phyloP scores from a whole-genome alignment of 495 filamentous ascomycete genomes.

The Talaromyces ruber region DNA sequence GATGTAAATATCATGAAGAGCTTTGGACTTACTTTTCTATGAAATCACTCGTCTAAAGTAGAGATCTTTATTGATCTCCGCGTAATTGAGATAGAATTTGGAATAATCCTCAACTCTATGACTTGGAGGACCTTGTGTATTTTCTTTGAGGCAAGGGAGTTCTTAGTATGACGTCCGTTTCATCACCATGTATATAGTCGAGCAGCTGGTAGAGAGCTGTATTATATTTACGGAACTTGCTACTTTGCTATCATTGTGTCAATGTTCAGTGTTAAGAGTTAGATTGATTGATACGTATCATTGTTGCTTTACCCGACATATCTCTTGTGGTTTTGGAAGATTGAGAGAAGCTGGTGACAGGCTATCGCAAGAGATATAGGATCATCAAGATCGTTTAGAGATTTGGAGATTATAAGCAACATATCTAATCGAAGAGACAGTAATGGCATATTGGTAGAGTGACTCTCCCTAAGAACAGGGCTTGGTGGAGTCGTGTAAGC shows the following conservation, averaged over 20 bases:
- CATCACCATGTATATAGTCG: background rate
- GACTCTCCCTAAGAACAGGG: background rate
- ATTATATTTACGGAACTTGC: background rate
- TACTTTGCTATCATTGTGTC: background rate
- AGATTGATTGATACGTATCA: background rate
- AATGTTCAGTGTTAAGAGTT: background rate
- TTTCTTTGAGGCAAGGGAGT: background rate
- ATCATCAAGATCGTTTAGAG: background rate
- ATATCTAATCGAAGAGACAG: background rate
- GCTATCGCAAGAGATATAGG: background rate
- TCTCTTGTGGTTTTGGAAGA: background rate
- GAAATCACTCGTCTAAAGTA: background rate
- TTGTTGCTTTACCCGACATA: background rate
- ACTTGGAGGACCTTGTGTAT: background rate
- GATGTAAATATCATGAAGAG: background rate
- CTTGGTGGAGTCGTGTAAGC: too few relatives aligned
- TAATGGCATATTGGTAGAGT: background rate
- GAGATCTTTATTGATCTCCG: background rate
- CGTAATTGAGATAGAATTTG: background rate
- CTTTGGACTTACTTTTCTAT: background rate
- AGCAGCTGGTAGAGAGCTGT: background rate
- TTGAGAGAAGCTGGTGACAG: background rate
- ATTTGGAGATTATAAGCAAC: background rate
- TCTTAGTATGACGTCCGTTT: background rate
- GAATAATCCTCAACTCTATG: background rate